phyloP scores from a whole-genome alignment of 306 rosid genomes.

The Rubus idaeus region DNA sequence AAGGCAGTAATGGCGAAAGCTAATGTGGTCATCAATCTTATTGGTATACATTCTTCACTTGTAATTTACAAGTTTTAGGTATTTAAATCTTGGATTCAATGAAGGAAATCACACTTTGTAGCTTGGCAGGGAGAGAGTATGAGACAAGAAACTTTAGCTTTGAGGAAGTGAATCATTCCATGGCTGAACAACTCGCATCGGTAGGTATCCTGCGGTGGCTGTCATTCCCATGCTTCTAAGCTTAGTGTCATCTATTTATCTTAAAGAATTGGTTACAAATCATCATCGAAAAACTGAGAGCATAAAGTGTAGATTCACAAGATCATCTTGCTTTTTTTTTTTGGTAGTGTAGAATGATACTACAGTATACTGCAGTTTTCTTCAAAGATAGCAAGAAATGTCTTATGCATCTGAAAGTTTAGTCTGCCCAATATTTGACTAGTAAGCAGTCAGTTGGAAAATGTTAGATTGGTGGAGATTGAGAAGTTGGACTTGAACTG shows the following conservation, averaged over 20 bases:
- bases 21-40: slow-evolving; percentile 89
- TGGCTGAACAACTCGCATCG: slow-evolving; percentile 90
- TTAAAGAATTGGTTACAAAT: not conserved
- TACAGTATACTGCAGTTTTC: not conserved
- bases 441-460: not conserved
- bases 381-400: not conserved
- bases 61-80: slow-evolving; percentile 19
- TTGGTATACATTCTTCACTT: slow-evolving; percentile 51
- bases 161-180: slow-evolving; percentile 84
- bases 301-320: not conserved
- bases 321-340: not conserved
- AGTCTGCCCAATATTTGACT: not conserved
- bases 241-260: slow-evolving; percentile 4
- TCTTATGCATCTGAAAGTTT: not conserved
- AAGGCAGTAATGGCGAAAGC: slow-evolving; percentile 98
- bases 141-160: slow-evolving; percentile 96
- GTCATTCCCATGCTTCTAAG: not conserved
- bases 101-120: slow-evolving; percentile 28
- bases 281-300: not conserved
- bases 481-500: not conserved
- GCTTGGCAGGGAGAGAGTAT: slow-evolving; percentile 84
- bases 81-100: slow-evolving; percentile 14
- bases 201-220: slow-evolving; percentile 34
- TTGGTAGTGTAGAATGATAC: not conserved
- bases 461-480: not conserved